phyloP scores from a whole-genome alignment of 176 grass and related monocot genomes.

The Carex pumila region DNA sequence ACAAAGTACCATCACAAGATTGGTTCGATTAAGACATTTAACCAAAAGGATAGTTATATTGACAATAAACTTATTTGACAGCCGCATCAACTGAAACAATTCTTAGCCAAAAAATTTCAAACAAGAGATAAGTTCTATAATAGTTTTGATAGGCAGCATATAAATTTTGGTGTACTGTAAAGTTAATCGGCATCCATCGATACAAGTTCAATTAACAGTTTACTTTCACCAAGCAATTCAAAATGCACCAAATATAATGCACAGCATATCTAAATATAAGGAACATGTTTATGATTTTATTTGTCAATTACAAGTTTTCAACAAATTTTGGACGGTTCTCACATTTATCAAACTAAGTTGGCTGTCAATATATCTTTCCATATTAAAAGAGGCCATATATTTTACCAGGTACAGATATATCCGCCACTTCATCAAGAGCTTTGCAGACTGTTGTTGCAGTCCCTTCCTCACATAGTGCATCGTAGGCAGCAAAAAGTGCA shows the following conservation, averaged over 20 bases:
- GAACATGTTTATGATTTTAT: neutral
- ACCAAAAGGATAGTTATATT: neutral
- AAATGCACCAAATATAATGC: neutral
- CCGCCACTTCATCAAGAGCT: slow-evolving; percentile 91
- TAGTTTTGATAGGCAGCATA: neutral
- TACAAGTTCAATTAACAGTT: neutral
- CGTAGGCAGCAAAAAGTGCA: slow-evolving; percentile 94
- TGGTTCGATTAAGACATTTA: neutral
- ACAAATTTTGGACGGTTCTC: neutral
- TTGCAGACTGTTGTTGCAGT: slow-evolving; percentile 89
- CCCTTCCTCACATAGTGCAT: slow-evolving; percentile 91
- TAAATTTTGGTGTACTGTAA: neutral
- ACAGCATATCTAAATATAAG: neutral
- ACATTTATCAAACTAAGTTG: neutral
- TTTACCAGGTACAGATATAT: slow-evolving; percentile 79
- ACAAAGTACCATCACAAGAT: neutral
- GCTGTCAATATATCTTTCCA: neutral
- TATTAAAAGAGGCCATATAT: neutral
- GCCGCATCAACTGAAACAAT: neutral
- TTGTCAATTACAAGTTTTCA: neutral
- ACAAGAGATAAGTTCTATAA: neutral
- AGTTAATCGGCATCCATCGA: neutral
- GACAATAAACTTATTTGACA: neutral
- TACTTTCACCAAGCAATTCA: neutral
- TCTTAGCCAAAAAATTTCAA: neutral